Evolutionary conservation across 2,329 filamentous ascomycete genomes (phyloP), one percentile per base, ranked within the genome.

Genomic region (Elsinoe necatrix): DNA sequence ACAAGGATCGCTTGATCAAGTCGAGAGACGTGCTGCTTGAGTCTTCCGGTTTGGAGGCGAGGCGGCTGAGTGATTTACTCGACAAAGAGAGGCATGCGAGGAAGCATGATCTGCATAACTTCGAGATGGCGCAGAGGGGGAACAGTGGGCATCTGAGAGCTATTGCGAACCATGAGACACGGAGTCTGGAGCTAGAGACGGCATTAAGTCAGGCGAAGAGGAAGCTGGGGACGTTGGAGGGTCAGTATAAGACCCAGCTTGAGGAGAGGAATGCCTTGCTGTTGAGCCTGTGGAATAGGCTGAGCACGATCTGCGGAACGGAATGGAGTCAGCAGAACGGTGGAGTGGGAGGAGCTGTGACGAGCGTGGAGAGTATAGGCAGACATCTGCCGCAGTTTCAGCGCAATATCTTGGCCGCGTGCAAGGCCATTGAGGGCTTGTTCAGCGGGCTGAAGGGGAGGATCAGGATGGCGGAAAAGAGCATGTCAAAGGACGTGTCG

Each of bases 311-410:
- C 42, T 97, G 93, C 65, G 93, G 93, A 9, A 80, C 83, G 0
- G 93, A 97, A 67, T 98, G 93, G 92, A 83, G 87, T 3, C 87
- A 95, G 69, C 84, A 86, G 65, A 91, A 97, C 70, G 86, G 86
- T 57, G 81, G 95, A 21, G 87, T 97, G 67, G 92, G 93, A 65
- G 89, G 90, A 18, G 87, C 92, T 59, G 74, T 95, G 5, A 89
- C 91, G 0, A 89, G 86, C 11, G 78, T 95, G 31, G 92, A 96
- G 65, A 84, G 90, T 12, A 87, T 98, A 60, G 83, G 85, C 1
- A 91, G 85, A 51, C 89, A 93, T 72, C 78, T 97, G 3, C 85
- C 87, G 0, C 88, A 87, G 1, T 97, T 97, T 72, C 88, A 86
- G 66, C 89, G 91, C 70, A 97, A 96, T 68, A 79, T 98, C 23